These are phyloP conservation scores for Saccharata proteae DNA, from an alignment of 2,329 filamentous ascomycete genomes.

Conservation along the genomic window DNA sequence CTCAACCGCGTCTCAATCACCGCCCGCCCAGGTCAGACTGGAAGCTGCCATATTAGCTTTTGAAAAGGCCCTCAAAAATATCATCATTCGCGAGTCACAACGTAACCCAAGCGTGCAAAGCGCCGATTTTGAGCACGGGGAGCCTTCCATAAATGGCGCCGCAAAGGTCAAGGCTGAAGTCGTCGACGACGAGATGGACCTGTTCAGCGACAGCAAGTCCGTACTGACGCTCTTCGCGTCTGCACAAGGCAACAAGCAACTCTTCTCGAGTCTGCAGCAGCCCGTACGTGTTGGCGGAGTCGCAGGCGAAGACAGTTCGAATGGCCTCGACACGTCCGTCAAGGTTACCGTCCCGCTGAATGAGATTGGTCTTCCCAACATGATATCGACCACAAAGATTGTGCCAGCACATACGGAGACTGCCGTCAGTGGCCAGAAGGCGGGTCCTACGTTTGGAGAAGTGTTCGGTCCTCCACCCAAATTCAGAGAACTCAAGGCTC, in stretches of 20 bases:
- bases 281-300: conserved; percentile 24
- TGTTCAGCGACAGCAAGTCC: conserved; percentile 33
- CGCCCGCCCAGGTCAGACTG: conserved; percentile 17
- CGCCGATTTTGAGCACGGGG: background rate
- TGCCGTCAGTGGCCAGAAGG: conserved; percentile 37
- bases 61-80: conserved; percentile 17
- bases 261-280: conserved; percentile 76
- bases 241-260: conserved; percentile 50
- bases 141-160: conserved; percentile 5
- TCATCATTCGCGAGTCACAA: conserved; percentile 19
- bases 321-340: conserved; percentile 28
- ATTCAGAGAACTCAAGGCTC: conserved; percentile 54
- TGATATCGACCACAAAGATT: conserved; percentile 58
- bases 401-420: conserved; percentile 38
- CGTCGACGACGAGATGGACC: conserved; percentile 8
- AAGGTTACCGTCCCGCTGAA: conserved; percentile 40
- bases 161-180: conserved; percentile 7
- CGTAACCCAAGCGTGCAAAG: conserved; percentile 9
- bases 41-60: conserved; percentile 22
- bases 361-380: conserved; percentile 59
- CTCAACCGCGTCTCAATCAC: conserved; percentile 17
- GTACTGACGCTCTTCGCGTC: conserved; percentile 69
- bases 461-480: conserved; percentile 57
- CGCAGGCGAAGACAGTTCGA: too few relatives aligned
- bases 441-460: conserved; percentile 56